These are phyloP conservation scores for Agarophyton chilense DNA, from an alignment of 23 red algal genomes.

Conservation along the genomic window DNA sequence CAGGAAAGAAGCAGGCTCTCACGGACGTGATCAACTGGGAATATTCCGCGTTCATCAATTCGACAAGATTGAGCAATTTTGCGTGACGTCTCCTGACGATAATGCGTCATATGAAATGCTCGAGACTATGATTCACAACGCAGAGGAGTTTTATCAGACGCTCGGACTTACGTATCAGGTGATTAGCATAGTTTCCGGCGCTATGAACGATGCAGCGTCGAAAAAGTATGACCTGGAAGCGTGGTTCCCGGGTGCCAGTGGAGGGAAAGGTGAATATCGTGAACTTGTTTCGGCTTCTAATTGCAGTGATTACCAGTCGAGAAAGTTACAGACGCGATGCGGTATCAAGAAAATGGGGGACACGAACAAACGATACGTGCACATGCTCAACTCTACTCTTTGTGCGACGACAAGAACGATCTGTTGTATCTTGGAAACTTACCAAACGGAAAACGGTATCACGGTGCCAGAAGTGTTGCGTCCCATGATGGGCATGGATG, in stretches of 20 bases:
- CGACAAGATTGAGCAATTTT: constrained; percentile 99
- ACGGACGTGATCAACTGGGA: constrained; percentile 97
- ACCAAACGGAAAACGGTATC: constrained; percentile 85
- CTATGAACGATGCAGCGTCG: constrained; percentile 97
- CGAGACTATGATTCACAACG: constrained; percentile 76
- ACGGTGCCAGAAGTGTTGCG: constrained; percentile 88
- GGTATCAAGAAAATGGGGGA: constrained; percentile 95
- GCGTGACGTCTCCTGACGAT: constrained; percentile 82
- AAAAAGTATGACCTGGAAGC: constrained; percentile 99
- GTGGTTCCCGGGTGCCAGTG: constrained; percentile 92
- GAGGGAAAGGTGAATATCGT: constrained; percentile 72
- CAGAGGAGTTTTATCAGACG: constrained; percentile 97
- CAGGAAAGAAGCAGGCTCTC: constrained; percentile 96
- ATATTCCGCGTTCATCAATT: constrained; percentile 99
- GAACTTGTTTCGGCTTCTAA: constrained; percentile 97
- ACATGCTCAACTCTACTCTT: constrained; percentile 99
- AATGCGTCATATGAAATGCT: constrained; percentile 78
- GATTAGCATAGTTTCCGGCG: constrained; percentile 89
- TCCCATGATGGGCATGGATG: constrained; percentile 67
- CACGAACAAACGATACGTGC: constrained; percentile 94
- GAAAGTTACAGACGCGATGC: constrained; percentile 78
- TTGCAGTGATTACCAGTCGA: constrained; percentile 97
- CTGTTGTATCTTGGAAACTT: constrained; percentile 97
- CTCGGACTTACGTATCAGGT: constrained; percentile 89
- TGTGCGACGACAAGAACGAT: constrained; percentile 96